Evolutionary conservation across 805 yeast genomes (phyloP).

Genomic region (Wickerhamomyces sydowiorum): DNA sequence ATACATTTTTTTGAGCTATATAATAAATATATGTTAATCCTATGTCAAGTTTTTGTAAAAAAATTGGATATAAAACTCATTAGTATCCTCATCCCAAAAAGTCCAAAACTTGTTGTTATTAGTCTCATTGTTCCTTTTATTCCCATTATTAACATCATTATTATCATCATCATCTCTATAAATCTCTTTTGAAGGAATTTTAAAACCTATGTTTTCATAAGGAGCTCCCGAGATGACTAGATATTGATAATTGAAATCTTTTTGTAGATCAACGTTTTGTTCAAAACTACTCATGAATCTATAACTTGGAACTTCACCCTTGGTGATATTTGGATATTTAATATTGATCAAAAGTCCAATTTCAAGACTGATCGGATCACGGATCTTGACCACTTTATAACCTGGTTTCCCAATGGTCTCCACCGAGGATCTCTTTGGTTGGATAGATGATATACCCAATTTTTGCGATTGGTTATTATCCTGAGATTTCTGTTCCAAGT

Average conservation of each 20-base stretch:
- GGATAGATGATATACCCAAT: conserved; percentile 2
- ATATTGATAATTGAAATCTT: conserved; percentile 52
- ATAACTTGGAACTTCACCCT: conserved; percentile 51
- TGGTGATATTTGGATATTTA: conserved; percentile 43
- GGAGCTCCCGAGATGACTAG: conserved; percentile 85
- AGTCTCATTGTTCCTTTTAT: conserved; percentile 13
- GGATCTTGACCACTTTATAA: conserved; percentile 59
- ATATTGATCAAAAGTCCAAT: conserved; percentile 64
- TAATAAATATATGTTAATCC: neutral
- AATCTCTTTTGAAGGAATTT: conserved; percentile 59
- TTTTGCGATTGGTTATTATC: conserved; percentile 5
- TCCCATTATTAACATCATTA: conserved; percentile 21
- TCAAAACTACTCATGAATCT: conserved; percentile 79
- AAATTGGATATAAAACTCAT: conserved; percentile 66
- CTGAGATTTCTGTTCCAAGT: conserved; percentile 17
- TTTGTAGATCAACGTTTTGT: conserved; percentile 44
- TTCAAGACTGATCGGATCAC: conserved; percentile 52
- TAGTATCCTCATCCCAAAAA: conserved; percentile 66
- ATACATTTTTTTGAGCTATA: too few relatives aligned
- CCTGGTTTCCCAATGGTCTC: conserved; percentile 63
- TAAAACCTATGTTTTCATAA: conserved; percentile 73
- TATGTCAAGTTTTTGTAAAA: conserved; percentile 34
- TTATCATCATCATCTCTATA: conserved; percentile 29
- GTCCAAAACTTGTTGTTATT: conserved; percentile 45
- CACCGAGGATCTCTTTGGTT: conserved; percentile 28